Base-by-base conservation (phyloP, 257 asterid genomes). In the Galeopsis tetrahit region DNA sequence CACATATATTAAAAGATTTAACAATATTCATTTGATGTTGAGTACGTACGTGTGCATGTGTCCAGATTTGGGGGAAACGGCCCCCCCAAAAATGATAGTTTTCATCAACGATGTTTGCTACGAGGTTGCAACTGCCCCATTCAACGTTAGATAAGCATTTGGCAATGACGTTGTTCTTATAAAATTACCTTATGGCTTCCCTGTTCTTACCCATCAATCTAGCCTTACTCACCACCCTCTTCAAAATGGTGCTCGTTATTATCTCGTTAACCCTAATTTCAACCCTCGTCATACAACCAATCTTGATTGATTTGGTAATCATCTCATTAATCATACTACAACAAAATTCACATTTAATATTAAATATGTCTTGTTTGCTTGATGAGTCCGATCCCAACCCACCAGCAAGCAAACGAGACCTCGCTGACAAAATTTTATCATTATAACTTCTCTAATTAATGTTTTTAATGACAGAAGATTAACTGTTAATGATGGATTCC, bases 31-130 rank as follows among this genome's bases (percentile, higher is more conserved):
- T 5, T 51, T 32, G 3, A 15, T 2, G 17, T 53, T 53, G 60
- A 6, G 35, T 11, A 8, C 7, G 34, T 52, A 52, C 33, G 33
- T 17, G 33, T 52, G 53, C 53, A 46, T 11, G 55, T 48, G 33
- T 70, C 83, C 77, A 82, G 90, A 78, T 64, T 75, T 72, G 40
- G 82, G 79, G 39, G 83, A 77, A 68, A 10, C 69, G 51, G 76
- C 71, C 0, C 84, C 86, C 2, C 67, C 76, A 38, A 89, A 77
- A 80, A 83, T 84, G 46, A 89, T 83, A 7, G 96, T 91, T 71
- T 91, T 89, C 76, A 88, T 94, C 72, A 88, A 91, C 64, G 99
- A 91, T 31, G 89, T 91, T 38, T 89, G 93, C 58, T 84, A 91
- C 67, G 97, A 94, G 82, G 93, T 91, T 40, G 86, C 86, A 38